Conservation (phyloP, 805 yeast species). For the Diddensiella santjacobensis region DNA sequence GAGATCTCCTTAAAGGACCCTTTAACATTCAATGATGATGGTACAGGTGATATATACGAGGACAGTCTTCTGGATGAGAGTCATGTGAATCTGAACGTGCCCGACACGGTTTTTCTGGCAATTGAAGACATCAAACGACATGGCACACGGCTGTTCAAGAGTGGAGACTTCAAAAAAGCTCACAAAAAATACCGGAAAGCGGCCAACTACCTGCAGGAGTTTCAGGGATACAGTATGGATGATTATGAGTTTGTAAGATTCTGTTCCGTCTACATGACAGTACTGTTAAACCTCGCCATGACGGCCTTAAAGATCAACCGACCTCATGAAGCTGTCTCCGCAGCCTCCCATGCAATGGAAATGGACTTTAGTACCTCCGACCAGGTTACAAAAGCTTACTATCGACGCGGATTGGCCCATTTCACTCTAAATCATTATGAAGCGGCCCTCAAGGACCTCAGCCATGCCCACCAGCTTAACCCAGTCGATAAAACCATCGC, state of each 20-base stretch:
- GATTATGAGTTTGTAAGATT: no score
- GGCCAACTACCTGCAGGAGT: slow-evolving; percentile 57
- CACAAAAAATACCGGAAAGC: slow-evolving; percentile 71
- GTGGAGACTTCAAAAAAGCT: slow-evolving; percentile 54
- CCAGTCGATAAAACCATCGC: slow-evolving; percentile 47
- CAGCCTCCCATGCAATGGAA: slow-evolving; percentile 65
- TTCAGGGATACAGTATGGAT: no score
- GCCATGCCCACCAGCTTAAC: slow-evolving; percentile 56
- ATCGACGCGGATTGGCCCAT: slow-evolving; percentile 80
- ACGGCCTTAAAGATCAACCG: slow-evolving; percentile 63
- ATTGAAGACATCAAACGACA: slow-evolving; percentile 63
- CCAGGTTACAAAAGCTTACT: slow-evolving; percentile 77
- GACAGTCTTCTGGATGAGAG: slow-evolving; percentile 72
- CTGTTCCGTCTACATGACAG: no score
- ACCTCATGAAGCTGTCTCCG: slow-evolving; percentile 50
- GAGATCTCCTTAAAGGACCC: slow-evolving; percentile 58
- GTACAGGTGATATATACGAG: slow-evolving; percentile 81
- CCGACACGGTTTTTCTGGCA: slow-evolving; percentile 57
- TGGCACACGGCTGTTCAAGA: slow-evolving; percentile 73
- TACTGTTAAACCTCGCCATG: slow-evolving; percentile 69
- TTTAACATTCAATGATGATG: slow-evolving; percentile 62
- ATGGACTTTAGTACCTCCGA: slow-evolving; percentile 50
- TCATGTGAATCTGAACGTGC: slow-evolving; percentile 45
- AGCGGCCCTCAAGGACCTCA: slow-evolving; percentile 62
- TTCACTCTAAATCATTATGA: slow-evolving; percentile 61